A percentile compares a stretch with the other conserved stretches of the same genome.
Conservation (phyloP, 179 eudicot genomes). For the Carnegiea gigantea region DNA sequence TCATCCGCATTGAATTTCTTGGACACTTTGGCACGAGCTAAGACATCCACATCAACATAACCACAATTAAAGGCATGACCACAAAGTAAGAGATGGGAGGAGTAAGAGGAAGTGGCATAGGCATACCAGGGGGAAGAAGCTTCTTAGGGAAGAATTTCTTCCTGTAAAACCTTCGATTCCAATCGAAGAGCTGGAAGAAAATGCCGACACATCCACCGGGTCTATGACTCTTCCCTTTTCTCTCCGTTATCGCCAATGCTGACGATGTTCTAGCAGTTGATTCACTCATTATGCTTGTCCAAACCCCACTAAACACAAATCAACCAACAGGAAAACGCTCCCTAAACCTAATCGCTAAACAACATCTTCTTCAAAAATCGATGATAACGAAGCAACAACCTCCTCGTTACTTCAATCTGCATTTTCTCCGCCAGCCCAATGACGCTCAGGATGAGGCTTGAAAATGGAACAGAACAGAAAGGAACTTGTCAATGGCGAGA, state of each 20-base stretch:
- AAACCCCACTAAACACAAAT: not conserved
- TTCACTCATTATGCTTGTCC: slow-evolving; percentile 25
- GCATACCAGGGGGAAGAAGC: slow-evolving; percentile 76
- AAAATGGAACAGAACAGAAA: not conserved
- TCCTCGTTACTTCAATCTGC: not conserved
- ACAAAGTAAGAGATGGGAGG: not conserved
- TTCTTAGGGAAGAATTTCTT: slow-evolving; percentile 86
- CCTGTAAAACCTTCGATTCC: slow-evolving; percentile 88
- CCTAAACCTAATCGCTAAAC: slow-evolving; percentile 9
- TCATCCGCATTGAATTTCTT: slow-evolving; percentile 77
- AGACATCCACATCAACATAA: slow-evolving; percentile 24
- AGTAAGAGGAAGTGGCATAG: not conserved
- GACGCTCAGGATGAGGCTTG: not conserved
- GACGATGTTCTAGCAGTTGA: slow-evolving; percentile 26
- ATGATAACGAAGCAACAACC: not conserved
- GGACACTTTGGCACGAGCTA: slow-evolving; percentile 68
- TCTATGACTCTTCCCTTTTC: slow-evolving; percentile 41
- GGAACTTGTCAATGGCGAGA: not conserved
- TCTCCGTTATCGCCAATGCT: slow-evolving; percentile 61
- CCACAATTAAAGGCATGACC: not conserved
- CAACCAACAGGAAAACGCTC: not conserved
- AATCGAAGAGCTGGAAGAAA: slow-evolving; percentile 88
- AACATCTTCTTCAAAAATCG: not conserved
- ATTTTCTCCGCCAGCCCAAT: not conserved
- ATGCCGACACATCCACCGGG: slow-evolving; percentile 90